Conservation (phyloP, 2,329 filamentous ascomycete genomes). For the Aspergillus hortae region DNA sequence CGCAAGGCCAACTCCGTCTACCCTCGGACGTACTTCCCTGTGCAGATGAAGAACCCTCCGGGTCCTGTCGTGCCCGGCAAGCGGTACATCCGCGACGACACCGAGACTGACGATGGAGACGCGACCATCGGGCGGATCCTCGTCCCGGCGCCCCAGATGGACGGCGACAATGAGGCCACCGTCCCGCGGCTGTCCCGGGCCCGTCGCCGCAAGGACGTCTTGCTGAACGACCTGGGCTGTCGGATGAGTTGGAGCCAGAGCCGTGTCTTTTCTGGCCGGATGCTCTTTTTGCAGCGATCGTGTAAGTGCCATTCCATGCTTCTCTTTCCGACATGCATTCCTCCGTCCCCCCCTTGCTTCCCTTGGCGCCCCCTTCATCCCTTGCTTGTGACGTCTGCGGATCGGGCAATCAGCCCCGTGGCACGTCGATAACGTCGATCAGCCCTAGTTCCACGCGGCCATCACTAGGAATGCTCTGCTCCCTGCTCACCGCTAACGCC, state of each 20-base stretch:
- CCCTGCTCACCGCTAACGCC: conserved; percentile 4
- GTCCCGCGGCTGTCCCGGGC: conserved; percentile 70
- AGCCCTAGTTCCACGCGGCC: not conserved
- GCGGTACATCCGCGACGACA: conserved; percentile 69
- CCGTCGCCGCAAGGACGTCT: conserved; percentile 76
- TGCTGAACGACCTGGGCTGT: conserved; percentile 88
- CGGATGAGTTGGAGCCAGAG: conserved; percentile 97
- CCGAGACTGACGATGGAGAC: conserved; percentile 47
- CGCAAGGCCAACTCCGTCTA: conserved; percentile 86
- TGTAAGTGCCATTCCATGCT: conserved; percentile 58
- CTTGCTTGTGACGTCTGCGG: conserved; percentile 9
- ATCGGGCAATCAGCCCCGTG: conserved; percentile 2
- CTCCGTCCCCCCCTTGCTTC: not conserved
- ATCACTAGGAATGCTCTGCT: conserved; percentile 8
- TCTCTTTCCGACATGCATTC: not conserved
- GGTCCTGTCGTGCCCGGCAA: conserved; percentile 67
- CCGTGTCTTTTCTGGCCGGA: conserved; percentile 80
- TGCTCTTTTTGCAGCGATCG: conserved; percentile 85
- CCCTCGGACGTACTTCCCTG: conserved; percentile 85
- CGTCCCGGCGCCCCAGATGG: conserved; percentile 59
- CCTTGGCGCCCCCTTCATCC: not conserved
- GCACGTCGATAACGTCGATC: not conserved
- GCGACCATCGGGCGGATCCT: conserved; percentile 43
- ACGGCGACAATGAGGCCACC: conserved; percentile 71
- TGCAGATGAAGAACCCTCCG: conserved; percentile 85